Base-by-base conservation (phyloP, 805 yeast genomes). In the Zygotorulaspora danielsina region DNA sequence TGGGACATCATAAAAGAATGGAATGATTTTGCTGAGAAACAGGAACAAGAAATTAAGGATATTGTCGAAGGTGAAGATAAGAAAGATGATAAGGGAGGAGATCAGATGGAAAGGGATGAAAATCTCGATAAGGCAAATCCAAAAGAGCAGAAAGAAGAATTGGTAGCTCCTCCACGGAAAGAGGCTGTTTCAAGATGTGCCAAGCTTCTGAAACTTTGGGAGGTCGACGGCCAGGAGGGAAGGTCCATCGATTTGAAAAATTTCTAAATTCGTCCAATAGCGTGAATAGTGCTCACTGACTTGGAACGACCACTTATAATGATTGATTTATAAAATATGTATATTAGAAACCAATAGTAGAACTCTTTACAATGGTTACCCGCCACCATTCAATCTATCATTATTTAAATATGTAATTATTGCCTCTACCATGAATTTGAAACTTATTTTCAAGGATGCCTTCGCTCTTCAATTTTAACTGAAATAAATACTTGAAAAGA, bases 11-110 rank as follows among this genome's bases (percentile, higher is more conserved):
- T 58, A 2, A 31, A 47, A 3, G 34, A 38, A 11, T 59, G 64
- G 64, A 58, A 61, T 34, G 48, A 43, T 4, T 57, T 49, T 25
- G 44, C 45, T 6, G 46, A 32, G 6, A 47, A 45, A 11, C 56
- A 59, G 34, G 53, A 54, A 32, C 44, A 34, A 12, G 46, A 49
- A 16, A 58, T 57, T 36, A 41, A 42, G 16, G 48, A 50, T 6
- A 34, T 57, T 18, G 49, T 59, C n/a, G 53, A 47, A 24, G 61
- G 41, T 20, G 41, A 41, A 9, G 34, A 38, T 6, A 34, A 29
- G 4, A 42, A 47, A 10, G 34, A 27, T 6, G 26, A 36, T 17
- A 27, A 36, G n/a, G n/a, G n/a, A 2, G 39, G 37, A 24, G 41
- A 38, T 8, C 18, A 17, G 17, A 12, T 33, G 41, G 7, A 21